A percentile compares a stretch with the other conserved stretches of the same genome.
Conservation (phyloP, 2,329 filamentous ascomycete species). For the Thielaviopsis populi region DNA sequence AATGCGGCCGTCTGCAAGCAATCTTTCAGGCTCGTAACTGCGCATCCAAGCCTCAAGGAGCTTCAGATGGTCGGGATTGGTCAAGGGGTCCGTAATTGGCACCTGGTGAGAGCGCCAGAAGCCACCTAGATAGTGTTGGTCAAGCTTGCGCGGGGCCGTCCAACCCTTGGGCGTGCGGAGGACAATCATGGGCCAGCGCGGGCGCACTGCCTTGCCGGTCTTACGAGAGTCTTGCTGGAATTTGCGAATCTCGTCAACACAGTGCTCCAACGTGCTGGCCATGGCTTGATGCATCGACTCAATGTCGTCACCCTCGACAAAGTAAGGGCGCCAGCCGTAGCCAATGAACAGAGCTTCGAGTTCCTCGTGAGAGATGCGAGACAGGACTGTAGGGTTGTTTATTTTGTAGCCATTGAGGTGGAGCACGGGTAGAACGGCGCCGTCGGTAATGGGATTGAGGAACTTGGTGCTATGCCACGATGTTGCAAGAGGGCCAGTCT, state of each 20-base stretch:
- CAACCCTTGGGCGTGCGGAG: slow-evolving; percentile 67
- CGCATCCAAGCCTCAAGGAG: slow-evolving; percentile 63
- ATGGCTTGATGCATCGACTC: slow-evolving; percentile 70
- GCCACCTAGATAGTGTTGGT: slow-evolving; percentile 56
- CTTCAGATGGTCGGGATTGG: slow-evolving; percentile 50
- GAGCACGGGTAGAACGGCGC: slow-evolving; percentile 61
- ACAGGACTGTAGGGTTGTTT: slow-evolving; percentile 61
- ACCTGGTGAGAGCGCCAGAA: slow-evolving; percentile 70
- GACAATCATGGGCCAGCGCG: slow-evolving; percentile 65
- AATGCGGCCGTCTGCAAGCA: slow-evolving; percentile 53
- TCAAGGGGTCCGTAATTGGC: slow-evolving; percentile 54
- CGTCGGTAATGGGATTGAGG: slow-evolving; percentile 63
- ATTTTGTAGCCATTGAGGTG: slow-evolving; percentile 79
- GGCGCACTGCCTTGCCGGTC: slow-evolving; percentile 52
- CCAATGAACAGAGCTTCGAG: slow-evolving; percentile 53
- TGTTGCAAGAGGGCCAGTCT: slow-evolving; percentile 64
- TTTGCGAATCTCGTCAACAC: slow-evolving; percentile 51
- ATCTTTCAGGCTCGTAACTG: slow-evolving; percentile 56
- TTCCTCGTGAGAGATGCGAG: slow-evolving; percentile 60
- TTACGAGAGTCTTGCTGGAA: slow-evolving; percentile 59
- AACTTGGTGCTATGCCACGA: slow-evolving; percentile 76
- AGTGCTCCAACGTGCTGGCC: slow-evolving; percentile 60
- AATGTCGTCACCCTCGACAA: slow-evolving; percentile 61
- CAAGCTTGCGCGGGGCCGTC: slow-evolving; percentile 59
- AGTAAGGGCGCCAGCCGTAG: slow-evolving; percentile 67